phyloP scores from a whole-genome alignment of 192 early-diverging fungal species.

The Linnemannia zychae region DNA sequence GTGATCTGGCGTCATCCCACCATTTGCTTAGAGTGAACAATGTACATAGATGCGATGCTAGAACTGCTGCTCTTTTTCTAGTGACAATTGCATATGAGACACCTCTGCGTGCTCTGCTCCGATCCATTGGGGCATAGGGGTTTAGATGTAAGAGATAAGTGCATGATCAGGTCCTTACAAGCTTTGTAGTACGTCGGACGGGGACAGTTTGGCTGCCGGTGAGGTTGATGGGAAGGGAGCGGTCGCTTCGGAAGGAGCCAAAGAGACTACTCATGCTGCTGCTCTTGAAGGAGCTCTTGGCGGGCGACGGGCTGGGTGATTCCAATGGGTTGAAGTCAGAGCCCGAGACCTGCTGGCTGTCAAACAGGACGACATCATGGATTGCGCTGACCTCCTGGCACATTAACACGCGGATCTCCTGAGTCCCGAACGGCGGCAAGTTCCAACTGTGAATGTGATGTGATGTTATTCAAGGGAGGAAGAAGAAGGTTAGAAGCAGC shows the following conservation, averaged over 20 bases:
- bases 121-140: too few species aligned
- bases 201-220: slow-evolving; percentile 44
- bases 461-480: neutral
- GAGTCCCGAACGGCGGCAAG: slow-evolving; percentile 51
- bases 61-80: neutral
- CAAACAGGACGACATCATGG: slow-evolving; percentile 62
- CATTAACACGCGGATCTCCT: slow-evolving; percentile 63
- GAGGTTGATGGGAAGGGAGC: slow-evolving; percentile 44
- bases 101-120: neutral
- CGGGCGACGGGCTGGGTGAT: slow-evolving; percentile 37
- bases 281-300: slow-evolving; percentile 46
- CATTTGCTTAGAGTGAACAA: neutral
- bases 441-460: slow-evolving; percentile 55
- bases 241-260: slow-evolving; percentile 55
- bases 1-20: slow-evolving; percentile 34
- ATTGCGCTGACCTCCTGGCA: slow-evolving; percentile 64
- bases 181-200: slow-evolving; percentile 24
- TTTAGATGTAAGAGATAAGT: too few species aligned
- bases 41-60: neutral
- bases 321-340: slow-evolving; percentile 33
- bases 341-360: slow-evolving; percentile 53
- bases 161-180: slow-evolving; percentile 17
- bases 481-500: neutral
- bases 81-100: neutral
- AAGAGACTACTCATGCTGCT: slow-evolving; percentile 48